These are phyloP conservation scores for Aspergillus niger DNA, from an alignment of 2,329 filamentous ascomycete species.

Conservation along the genomic window DNA sequence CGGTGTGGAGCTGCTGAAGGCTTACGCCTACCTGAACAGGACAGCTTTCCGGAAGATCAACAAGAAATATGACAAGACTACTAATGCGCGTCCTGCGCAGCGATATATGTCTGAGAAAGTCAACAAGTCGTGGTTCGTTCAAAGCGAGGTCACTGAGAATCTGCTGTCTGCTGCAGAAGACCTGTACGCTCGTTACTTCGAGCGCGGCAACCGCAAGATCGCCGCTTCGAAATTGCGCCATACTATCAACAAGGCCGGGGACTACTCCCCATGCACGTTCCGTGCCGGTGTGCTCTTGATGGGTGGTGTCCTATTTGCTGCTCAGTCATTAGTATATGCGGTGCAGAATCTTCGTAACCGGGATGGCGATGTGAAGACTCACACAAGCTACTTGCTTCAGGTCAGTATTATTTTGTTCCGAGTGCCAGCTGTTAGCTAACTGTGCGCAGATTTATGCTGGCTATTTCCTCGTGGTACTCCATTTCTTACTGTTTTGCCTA, in stretches of 20 bases:
- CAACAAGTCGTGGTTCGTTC: slow-evolving; percentile 86
- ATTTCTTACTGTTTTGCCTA: slow-evolving; percentile 82
- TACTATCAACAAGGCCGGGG: slow-evolving; percentile 60
- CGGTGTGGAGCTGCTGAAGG: slow-evolving; percentile 85
- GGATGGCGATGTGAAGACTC: slow-evolving; percentile 52
- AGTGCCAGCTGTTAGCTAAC: slow-evolving; percentile 23
- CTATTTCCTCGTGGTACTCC: slow-evolving; percentile 79
- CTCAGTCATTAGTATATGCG: slow-evolving; percentile 67
- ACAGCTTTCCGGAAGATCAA: slow-evolving; percentile 97
- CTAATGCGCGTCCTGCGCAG: slow-evolving; percentile 73
- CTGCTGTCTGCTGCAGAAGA: slow-evolving; percentile 83
- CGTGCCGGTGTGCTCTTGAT: slow-evolving; percentile 68
- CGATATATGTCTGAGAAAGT: slow-evolving; percentile 91
- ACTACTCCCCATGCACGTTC: slow-evolving; percentile 62
- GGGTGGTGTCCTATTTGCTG: slow-evolving; percentile 64
- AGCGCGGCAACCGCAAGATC: slow-evolving; percentile 88
- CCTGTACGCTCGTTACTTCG: slow-evolving; percentile 91
- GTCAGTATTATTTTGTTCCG: slow-evolving; percentile 33
- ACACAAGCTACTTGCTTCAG: slow-evolving; percentile 71
- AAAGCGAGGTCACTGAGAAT: slow-evolving; percentile 79
- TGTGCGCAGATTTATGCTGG: slow-evolving; percentile 76
- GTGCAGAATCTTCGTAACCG: slow-evolving; percentile 52
- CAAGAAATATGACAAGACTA: slow-evolving; percentile 96
- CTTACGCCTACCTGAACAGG: slow-evolving; percentile 84
- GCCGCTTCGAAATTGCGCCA: slow-evolving; percentile 84